Base-by-base conservation (phyloP, 2,329 filamentous ascomycete genomes). In the Pezicula radicicola region DNA sequence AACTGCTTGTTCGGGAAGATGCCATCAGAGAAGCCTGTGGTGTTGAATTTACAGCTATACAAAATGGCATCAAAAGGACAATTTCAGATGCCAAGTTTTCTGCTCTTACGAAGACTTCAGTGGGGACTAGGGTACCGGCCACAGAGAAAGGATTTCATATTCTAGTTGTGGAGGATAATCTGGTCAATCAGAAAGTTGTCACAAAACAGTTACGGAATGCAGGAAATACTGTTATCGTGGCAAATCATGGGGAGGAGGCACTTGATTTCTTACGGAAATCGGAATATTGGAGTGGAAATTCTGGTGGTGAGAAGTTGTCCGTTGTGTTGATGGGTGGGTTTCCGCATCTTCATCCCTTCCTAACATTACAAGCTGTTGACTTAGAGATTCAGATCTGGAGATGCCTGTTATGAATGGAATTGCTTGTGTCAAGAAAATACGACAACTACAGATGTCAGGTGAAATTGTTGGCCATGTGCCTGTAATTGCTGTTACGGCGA, bases 371-470 rank as follows among this genome's bases (percentile, higher is more conserved):
- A 7, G 5, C 6, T 25, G 25, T 25, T 25, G 25, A 25, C 25
- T 6, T 39, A 15, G 2, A 8, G 16, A 4, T 15, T 19, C 15
- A 44, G 41, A 92, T 62, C 75, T 90, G 44, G 87, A 91, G 62
- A 91, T 91, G 88, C 88, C 88, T 1, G 79, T 91, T 42, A 91
- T 91, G 87, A 86, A 91, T 61, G 88, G 88, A 35, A 80, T 88
- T 70, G 85, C 85, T 2, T 90, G 87, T 58, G 84, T 87, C 10
- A 77, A 77, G 45, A 79, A 75, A 55, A 90, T 92, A 46, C 78
- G 88, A 10, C 76, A 85, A 54, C 71, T 89, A 21, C 86, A 91
- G 66, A 71, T 69, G 47, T 73, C 80, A 39, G 82, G 83, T 2
- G 18, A 44, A 18, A 78, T 88, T 36, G 73, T 75, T n/a, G 71